These are phyloP conservation scores for Fusarium pseudonygamai DNA, from an alignment of 2,329 filamentous ascomycete species.

Conservation along the genomic window DNA sequence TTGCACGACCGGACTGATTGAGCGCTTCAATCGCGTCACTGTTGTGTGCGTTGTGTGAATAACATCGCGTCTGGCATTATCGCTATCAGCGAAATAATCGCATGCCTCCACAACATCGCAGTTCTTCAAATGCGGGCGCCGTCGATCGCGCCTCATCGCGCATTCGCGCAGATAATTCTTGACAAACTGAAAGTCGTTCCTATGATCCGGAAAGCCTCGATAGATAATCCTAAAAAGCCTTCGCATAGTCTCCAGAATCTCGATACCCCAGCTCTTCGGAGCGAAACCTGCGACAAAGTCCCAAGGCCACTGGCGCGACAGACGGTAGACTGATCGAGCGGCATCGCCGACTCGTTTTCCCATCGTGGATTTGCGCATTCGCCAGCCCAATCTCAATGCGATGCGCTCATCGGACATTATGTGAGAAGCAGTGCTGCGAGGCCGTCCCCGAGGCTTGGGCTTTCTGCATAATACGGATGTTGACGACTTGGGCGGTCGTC, in stretches of 20 bases:
- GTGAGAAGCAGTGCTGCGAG: not conserved
- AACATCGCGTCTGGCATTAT: not conserved
- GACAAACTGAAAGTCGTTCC: not conserved
- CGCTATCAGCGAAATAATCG: not conserved
- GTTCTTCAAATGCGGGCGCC: not conserved
- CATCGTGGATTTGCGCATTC: not conserved
- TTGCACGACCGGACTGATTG: rapidly evolving
- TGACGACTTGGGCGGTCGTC: not conserved
- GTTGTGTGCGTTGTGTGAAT: not conserved
- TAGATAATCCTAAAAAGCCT: not conserved
- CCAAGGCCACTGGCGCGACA: slow-evolving; percentile 6
- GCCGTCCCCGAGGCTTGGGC: not conserved
- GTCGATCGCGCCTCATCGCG: not conserved
- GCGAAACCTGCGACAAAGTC: not conserved
- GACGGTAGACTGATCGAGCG: not conserved
- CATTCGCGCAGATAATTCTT: not conserved
- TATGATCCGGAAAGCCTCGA: not conserved
- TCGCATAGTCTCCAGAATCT: not conserved
- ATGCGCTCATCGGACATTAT: not conserved
- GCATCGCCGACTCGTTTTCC: slow-evolving; percentile 1
- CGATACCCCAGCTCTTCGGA: not conserved
- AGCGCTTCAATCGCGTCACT: not conserved
- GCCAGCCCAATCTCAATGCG: not conserved
- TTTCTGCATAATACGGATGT: not conserved
- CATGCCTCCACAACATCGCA: not conserved